phyloP scores from a whole-genome alignment of 2,329 filamentous ascomycete species.

The Verruconis gallopava region DNA sequence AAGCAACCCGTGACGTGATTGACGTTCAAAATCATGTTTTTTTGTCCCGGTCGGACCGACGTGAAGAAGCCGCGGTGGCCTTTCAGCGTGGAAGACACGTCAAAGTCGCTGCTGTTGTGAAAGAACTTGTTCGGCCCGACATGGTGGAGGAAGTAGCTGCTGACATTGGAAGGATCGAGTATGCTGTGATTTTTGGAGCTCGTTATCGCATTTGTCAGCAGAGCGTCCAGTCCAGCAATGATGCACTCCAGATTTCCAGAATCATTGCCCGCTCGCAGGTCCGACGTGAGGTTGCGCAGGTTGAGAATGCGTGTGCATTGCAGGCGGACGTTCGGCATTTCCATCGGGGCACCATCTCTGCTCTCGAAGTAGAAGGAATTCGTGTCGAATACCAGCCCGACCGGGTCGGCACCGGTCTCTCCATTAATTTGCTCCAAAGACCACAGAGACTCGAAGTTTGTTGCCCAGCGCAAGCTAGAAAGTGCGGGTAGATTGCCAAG shows the following conservation, averaged over 20 bases:
- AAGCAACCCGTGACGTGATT: background rate
- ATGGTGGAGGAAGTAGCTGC: background rate
- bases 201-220: background rate
- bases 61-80: constrained; percentile 1
- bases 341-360: background rate
- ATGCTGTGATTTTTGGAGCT: background rate
- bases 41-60: background rate
- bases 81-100: background rate
- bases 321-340: background rate
- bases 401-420: background rate
- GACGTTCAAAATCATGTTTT: background rate
- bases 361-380: background rate
- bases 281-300: background rate
- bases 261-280: background rate
- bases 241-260: background rate
- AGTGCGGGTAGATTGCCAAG: background rate
- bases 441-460: background rate
- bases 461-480: background rate
- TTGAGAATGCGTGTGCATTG: background rate
- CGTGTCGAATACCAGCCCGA: background rate
- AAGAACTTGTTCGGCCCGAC: too few species aligned
- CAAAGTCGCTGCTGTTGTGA: too few species aligned
- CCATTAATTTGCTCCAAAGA: background rate
- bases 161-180: background rate
- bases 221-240: background rate